These are phyloP conservation scores for Alternaria triticimaculans DNA, from an alignment of 2,329 filamentous ascomycete genomes.

Conservation along the genomic window DNA sequence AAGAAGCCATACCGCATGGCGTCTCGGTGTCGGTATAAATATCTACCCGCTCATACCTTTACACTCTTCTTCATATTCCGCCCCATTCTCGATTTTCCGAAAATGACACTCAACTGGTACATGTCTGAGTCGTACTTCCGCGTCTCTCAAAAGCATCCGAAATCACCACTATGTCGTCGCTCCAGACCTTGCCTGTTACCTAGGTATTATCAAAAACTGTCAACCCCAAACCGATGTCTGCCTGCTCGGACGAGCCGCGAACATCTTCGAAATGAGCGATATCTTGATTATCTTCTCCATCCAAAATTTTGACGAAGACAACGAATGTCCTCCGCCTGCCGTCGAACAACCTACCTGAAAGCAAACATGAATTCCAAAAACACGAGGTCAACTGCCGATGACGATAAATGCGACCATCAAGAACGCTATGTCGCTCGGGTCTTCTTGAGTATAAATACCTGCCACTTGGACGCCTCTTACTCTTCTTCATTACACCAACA, in stretches of 20 bases:
- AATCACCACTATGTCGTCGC: background rate
- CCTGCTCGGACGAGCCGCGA: background rate
- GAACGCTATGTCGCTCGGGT: background rate
- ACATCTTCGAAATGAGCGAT: background rate
- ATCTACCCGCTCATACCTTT: background rate
- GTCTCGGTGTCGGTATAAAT: background rate
- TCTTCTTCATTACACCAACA: background rate
- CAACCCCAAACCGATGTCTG: background rate
- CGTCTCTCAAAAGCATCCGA: background rate
- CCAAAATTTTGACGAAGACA: background rate
- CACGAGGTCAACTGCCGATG: background rate
- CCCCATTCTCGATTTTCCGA: background rate
- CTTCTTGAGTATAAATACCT: background rate
- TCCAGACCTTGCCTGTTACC: background rate
- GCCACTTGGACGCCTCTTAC: background rate
- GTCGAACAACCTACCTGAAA: background rate
- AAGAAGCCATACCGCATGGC: background rate
- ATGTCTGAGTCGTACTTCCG: background rate
- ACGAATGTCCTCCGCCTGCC: background rate
- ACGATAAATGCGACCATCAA: background rate
- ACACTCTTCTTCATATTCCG: background rate
- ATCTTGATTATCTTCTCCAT: background rate
- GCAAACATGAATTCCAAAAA: background rate
- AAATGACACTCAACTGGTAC: accelerated
- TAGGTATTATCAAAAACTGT: background rate